phyloP scores from a whole-genome alignment of 495 filamentous ascomycete species.

The Physcia stellaris region DNA sequence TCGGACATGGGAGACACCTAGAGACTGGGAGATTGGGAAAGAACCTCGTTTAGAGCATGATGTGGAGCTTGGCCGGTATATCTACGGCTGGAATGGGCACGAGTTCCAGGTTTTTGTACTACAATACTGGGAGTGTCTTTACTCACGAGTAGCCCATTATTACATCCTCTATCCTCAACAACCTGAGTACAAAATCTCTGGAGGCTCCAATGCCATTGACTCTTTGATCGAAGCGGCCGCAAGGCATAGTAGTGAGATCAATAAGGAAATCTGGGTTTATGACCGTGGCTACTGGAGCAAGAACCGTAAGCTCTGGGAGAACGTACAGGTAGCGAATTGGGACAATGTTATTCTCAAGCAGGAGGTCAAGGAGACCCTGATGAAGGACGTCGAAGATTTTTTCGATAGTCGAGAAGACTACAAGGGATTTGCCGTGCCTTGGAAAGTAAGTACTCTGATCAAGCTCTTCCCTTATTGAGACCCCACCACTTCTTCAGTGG shows the following conservation, averaged over 20 bases:
- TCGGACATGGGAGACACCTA: neutral
- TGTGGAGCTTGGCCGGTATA: slow-evolving; percentile 2
- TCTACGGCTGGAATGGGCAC: neutral
- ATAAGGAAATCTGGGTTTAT: slow-evolving; percentile 51
- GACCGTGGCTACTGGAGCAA: slow-evolving; percentile 48
- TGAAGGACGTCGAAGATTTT: slow-evolving; percentile 45
- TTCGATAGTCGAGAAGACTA: slow-evolving; percentile 42
- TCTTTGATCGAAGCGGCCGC: slow-evolving; percentile 36
- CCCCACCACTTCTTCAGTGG: slow-evolving; percentile 4
- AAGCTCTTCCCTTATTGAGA: neutral
- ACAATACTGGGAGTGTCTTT: neutral
- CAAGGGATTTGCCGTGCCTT: slow-evolving; percentile 43
- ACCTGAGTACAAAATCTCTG: neutral
- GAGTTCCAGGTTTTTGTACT: slow-evolving; percentile 3
- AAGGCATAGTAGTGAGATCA: slow-evolving; percentile 34
- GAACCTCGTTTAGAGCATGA: neutral
- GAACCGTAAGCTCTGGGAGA: slow-evolving; percentile 40
- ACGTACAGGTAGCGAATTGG: slow-evolving; percentile 42
- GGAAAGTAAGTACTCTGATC: slow-evolving; percentile 28
- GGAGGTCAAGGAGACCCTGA: slow-evolving; percentile 44
- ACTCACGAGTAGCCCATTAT: neutral
- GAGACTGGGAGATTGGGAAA: neutral
- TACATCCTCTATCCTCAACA: slow-evolving; percentile 1
- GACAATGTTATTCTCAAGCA: slow-evolving; percentile 52
- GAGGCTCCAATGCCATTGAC: neutral